Percentiles rank a stretch among this genome's conserved stretches.
These are phyloP conservation scores for Pichia scutulata DNA, from an alignment of 805 yeast genomes.

Conservation along the genomic window DNA sequence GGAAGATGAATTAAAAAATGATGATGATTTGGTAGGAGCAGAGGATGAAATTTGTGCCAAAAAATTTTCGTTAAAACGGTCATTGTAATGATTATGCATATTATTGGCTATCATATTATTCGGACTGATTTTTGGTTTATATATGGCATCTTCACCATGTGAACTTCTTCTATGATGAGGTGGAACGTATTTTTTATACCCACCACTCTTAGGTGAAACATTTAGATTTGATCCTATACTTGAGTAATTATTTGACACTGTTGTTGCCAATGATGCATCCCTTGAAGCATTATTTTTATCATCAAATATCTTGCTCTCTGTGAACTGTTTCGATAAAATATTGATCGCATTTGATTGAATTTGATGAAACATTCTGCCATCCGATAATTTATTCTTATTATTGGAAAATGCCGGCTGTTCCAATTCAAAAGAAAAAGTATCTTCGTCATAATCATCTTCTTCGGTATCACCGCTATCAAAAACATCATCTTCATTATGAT, in stretches of 20 bases:
- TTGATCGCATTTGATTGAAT: conserved; percentile 8
- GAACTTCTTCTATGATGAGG: conserved; percentile 45
- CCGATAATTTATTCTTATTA: not conserved
- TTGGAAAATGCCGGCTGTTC: conserved; percentile 2
- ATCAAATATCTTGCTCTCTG: conserved; percentile 7
- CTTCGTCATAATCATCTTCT: conserved; percentile 19
- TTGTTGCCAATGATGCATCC: conserved; percentile 22
- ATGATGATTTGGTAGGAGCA: conserved; percentile 28
- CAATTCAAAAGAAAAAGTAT: conserved; percentile 32
- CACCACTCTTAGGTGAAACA: conserved; percentile 7
- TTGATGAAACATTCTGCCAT: conserved; percentile 2
- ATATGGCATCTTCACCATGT: conserved; percentile 16
- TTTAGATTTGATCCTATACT: conserved; percentile 21
- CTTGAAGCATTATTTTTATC: conserved; percentile 15
- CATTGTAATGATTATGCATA: not conserved
- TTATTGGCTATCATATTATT: not conserved
- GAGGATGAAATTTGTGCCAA: conserved; percentile 27
- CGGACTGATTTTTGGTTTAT: conserved; percentile 11
- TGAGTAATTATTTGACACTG: conserved; percentile 19
- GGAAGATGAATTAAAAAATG: conserved; percentile 7
- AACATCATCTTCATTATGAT: not conserved
- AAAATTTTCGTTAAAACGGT: conserved; percentile 16
- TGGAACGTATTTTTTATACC: conserved; percentile 35
- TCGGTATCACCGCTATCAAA: conserved; percentile 5
- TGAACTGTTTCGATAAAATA: conserved; percentile 14